phyloP scores from a whole-genome alignment of 257 asterid genomes.

The Haberlea rhodopensis region DNA sequence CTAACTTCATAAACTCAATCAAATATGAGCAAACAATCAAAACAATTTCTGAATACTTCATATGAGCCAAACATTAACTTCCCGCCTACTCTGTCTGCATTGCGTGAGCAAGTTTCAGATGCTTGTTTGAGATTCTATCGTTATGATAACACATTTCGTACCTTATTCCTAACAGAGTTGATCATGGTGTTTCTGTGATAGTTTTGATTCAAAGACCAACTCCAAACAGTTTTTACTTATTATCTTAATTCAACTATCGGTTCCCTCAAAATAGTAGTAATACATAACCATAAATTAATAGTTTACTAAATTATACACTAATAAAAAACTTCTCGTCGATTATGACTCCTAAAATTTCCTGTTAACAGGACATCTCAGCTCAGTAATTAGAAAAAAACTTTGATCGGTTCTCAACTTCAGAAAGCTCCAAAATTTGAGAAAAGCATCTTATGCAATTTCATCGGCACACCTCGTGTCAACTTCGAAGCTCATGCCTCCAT shows the following conservation, averaged over 20 bases:
- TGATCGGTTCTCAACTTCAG: slow-evolving; percentile 1
- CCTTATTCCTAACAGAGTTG: not conserved
- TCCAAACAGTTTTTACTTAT: no score
- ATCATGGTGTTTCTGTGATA: no score
- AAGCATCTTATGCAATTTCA: not conserved
- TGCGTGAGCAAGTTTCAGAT: not conserved
- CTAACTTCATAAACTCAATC: slow-evolving; percentile 3
- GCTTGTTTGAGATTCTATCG: slow-evolving; percentile 10
- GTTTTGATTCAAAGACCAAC: no score
- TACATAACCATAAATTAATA: not conserved
- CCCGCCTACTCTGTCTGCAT: not conserved
- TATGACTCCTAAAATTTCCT: slow-evolving; percentile 5
- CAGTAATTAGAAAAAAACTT: not conserved
- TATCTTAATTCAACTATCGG: no score
- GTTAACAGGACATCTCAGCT: slow-evolving; percentile 7
- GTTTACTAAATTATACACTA: not conserved
- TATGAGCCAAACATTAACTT: not conserved
- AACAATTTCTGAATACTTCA: not conserved
- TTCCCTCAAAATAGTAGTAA: no score
- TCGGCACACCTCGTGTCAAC: slow-evolving; percentile 2
- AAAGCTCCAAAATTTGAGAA: slow-evolving; percentile 3
- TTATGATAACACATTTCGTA: not conserved
- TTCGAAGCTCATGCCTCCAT: slow-evolving; percentile 5
- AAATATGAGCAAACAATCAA: slow-evolving; percentile 4
- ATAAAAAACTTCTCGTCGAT: not conserved